Evolutionary conservation across 2,329 filamentous ascomycete species (phyloP).

Genomic region (Penicillium janthinellum): DNA sequence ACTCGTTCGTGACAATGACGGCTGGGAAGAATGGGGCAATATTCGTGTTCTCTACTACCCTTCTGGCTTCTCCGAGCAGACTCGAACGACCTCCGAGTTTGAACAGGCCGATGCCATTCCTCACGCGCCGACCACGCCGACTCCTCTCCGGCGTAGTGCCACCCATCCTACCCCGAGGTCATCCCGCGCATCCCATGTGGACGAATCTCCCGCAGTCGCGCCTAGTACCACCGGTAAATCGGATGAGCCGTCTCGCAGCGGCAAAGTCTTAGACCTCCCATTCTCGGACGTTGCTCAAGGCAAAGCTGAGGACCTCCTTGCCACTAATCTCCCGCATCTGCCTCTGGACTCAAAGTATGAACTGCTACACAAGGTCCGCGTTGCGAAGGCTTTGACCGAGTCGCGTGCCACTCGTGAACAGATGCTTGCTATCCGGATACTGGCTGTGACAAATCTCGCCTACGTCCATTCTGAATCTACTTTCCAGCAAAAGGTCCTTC

Average conservation of each 20-base stretch:
- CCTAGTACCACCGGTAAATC: slow-evolving; percentile 40
- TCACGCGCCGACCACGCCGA: slow-evolving; percentile 69
- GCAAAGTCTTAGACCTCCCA: slow-evolving; percentile 66
- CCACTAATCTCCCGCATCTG: slow-evolving; percentile 60
- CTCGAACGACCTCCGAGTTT: slow-evolving; percentile 35
- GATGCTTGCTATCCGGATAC: slow-evolving; percentile 75
- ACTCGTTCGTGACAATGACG: slow-evolving; percentile 61
- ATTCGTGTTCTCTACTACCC: slow-evolving; percentile 80
- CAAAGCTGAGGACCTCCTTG: slow-evolving; percentile 41
- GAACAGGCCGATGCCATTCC: slow-evolving; percentile 36
- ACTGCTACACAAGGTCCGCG: slow-evolving; percentile 76
- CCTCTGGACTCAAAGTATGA: slow-evolving; percentile 78
- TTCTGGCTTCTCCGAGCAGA: slow-evolving; percentile 35
- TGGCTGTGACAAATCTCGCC: slow-evolving; percentile 87
- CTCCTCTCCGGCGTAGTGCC: slow-evolving; percentile 70
- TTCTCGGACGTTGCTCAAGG: slow-evolving; percentile 47
- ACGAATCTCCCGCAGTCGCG: slow-evolving; percentile 56
- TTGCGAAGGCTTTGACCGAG: slow-evolving; percentile 75
- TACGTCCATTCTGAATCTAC: slow-evolving; percentile 81
- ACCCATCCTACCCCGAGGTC: slow-evolving; percentile 60
- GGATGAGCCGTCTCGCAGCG: slow-evolving; percentile 43
- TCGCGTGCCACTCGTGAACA: slow-evolving; percentile 69
- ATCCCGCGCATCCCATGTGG: slow-evolving; percentile 46
- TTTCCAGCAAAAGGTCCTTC: slow-evolving; percentile 84
- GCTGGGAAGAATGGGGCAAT: slow-evolving; percentile 78